These are phyloP conservation scores for Citrus glauca DNA, from an alignment of 345 rosid species.

Conservation along the genomic window DNA sequence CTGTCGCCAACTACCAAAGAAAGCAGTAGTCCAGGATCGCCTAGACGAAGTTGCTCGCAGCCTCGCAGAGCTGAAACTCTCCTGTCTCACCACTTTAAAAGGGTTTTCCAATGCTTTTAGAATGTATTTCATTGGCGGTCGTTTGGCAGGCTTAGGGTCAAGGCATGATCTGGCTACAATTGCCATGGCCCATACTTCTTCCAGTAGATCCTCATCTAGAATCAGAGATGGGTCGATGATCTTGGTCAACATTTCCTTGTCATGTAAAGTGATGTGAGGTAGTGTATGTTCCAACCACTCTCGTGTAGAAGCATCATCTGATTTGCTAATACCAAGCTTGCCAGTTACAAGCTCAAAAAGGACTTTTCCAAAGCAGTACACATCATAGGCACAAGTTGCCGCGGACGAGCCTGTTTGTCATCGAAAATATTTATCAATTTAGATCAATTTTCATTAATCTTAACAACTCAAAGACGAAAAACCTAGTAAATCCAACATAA, in stretches of 20 bases:
- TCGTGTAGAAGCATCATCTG: conserved; percentile 50
- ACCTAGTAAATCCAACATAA: neutral
- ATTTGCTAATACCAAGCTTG: conserved; percentile 72
- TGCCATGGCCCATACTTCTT: conserved; percentile 99
- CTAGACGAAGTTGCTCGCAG: conserved; percentile 71
- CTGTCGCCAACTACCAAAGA: conserved; percentile 85
- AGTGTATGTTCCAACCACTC: conserved; percentile 56
- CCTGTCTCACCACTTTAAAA: conserved; percentile 77
- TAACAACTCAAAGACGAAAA: neutral
- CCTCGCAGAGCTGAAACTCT: conserved; percentile 56
- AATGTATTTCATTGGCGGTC: conserved; percentile 82
- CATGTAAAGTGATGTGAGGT: conserved; percentile 54
- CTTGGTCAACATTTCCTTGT: conserved; percentile 68
- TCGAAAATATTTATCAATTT: conserved; percentile 13
- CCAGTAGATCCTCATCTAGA: conserved; percentile 82
- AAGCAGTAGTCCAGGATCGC: conserved; percentile 63
- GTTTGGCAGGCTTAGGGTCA: conserved; percentile 70
- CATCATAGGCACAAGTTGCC: conserved; percentile 65
- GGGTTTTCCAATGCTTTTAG: conserved; percentile 93
- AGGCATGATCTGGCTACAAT: conserved; percentile 90
- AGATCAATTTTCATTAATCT: conserved; percentile 6
- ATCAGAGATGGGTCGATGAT: conserved; percentile 79
- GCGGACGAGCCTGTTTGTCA: conserved; percentile 42
- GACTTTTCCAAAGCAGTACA: conserved; percentile 89
- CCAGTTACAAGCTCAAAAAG: conserved; percentile 89